These are phyloP conservation scores for Panicum virgatum DNA, from an alignment of 202 grass and related monocot genomes.

Conservation along the genomic window DNA sequence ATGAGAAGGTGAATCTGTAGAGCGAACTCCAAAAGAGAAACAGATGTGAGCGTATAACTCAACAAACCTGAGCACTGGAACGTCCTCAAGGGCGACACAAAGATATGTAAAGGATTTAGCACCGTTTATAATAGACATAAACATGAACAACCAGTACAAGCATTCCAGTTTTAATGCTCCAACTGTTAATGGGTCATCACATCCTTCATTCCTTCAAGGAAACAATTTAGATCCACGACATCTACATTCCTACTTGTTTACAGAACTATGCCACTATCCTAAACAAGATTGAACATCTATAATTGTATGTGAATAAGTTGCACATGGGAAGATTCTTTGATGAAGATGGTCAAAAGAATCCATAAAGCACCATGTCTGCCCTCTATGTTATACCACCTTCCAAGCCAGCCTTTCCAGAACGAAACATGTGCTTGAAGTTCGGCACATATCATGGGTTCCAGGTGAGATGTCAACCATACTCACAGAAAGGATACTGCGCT, in stretches of 20 bases:
- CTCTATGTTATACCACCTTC: slow-evolving; percentile 8
- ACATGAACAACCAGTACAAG: background rate
- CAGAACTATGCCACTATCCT: slow-evolving; percentile 37
- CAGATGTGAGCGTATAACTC: background rate
- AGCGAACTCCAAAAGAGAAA: background rate
- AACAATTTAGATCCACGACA: slow-evolving; percentile 29
- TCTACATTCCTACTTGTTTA: slow-evolving; percentile 54
- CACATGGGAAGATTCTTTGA: slow-evolving; percentile 12
- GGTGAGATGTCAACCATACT: slow-evolving; percentile 15
- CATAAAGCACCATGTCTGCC: background rate
- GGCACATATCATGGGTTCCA: background rate
- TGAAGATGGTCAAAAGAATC: slow-evolving; percentile 37
- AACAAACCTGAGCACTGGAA: background rate
- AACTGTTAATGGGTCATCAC: slow-evolving; percentile 21
- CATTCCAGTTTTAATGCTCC: slow-evolving; percentile 11
- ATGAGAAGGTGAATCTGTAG: background rate
- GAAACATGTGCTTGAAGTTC: slow-evolving; percentile 8
- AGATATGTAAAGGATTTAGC: background rate
- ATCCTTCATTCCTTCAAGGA: background rate
- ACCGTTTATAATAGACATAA: slow-evolving; percentile 14
- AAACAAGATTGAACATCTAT: slow-evolving; percentile 8
- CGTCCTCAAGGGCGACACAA: background rate
- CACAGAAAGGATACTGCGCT: slow-evolving; percentile 3
- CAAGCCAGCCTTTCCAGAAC: background rate
- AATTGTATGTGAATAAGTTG: background rate